Evolutionary conservation across 257 asterid genomes (phyloP), one percentile per base, ranked within the genome.

Genomic region (Echium plantagineum): DNA sequence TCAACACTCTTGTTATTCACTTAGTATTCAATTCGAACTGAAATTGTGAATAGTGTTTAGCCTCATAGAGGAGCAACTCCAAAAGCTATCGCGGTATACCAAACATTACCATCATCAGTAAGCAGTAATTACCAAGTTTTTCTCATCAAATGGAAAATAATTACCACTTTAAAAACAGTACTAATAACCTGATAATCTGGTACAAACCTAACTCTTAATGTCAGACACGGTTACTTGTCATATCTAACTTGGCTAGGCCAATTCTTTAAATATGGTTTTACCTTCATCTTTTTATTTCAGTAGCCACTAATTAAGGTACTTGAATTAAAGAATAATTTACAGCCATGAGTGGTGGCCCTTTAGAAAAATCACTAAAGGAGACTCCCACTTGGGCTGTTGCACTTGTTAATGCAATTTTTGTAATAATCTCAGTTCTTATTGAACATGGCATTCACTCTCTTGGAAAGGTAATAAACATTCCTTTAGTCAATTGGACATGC

Each of bases 321-420:
- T 2, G 6, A 28, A 28, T 16, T 52, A 15, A n/a, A 53, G 22
- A 1, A 53, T 2, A 8, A 19, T 53, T 59, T 15, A 55, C 61
- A 48, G 52, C n/a, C 31, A 71, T 71, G 74, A 74, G 64, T 17
- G 72, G 60, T 18, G 73, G 58, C 16, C n/a, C 13, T 19, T 71
- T 68, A 42, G 89, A 78, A 4, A 73, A 84, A 48, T 65, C 96
- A 30, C 78, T 88, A 46, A 80, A 88, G 62, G 78, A 81, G 60
- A 88, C 96, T 49, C 81, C 96, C 7, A 88, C 96, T 0, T 88
- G 96, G 96, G 85, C 96, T 9, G 87, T 88, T 31, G 96, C 94
- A 17, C 66, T 72, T 18, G 96, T 88, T 52, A 79, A 84, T 56
- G 83, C 90, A 1, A 78, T 79, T 13, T 79, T 87, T 59, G 77